Evolutionary conservation across 768 basidiomycete species (phyloP).

Genomic region (Termitomyces sp.): DNA sequence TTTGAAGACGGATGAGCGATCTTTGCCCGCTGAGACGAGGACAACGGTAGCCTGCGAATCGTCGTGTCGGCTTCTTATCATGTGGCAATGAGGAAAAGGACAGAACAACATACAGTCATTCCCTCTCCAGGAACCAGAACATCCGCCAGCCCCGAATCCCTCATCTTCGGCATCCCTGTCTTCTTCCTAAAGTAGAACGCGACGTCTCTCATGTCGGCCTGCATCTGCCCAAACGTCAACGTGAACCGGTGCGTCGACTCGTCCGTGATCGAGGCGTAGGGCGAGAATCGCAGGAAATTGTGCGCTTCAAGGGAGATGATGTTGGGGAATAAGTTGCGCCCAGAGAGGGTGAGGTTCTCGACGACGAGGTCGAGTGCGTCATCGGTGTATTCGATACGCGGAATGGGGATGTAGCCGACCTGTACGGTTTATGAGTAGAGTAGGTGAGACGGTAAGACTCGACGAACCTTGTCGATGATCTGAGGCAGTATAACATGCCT

Average conservation of each 20-base stretch:
- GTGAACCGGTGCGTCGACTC: conserved; percentile 69
- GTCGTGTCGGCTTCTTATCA: not conserved
- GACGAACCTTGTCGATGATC: conserved; percentile 65
- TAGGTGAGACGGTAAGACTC: no score
- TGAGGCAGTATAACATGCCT: conserved; percentile 77
- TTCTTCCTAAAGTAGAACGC: conserved; percentile 90
- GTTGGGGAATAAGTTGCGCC: conserved; percentile 88
- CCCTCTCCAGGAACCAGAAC: conserved; percentile 83
- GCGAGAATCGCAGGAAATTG: conserved; percentile 83
- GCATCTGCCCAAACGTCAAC: conserved; percentile 78
- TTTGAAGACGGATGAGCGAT: conserved; percentile 67
- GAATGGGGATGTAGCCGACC: conserved; percentile 85
- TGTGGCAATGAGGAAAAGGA: not conserved
- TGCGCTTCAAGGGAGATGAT: conserved; percentile 68
- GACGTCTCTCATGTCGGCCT: conserved; percentile 92
- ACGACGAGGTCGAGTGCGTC: conserved; percentile 83
- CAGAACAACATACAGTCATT: conserved; percentile 49
- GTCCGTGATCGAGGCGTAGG: conserved; percentile 60
- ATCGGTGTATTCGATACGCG: conserved; percentile 92
- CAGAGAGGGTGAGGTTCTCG: conserved; percentile 88
- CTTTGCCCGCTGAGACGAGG: conserved; percentile 57
- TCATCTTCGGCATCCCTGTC: conserved; percentile 75
- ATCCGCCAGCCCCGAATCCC: conserved; percentile 82
- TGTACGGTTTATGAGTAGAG: conserved; percentile 17
- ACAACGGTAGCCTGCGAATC: conserved; percentile 49